A percentile compares a stretch with the other conserved stretches of the same genome.
phyloP scores from a whole-genome alignment of 768 basidiomycete genomes.

The Rhodotorula toruloides region DNA sequence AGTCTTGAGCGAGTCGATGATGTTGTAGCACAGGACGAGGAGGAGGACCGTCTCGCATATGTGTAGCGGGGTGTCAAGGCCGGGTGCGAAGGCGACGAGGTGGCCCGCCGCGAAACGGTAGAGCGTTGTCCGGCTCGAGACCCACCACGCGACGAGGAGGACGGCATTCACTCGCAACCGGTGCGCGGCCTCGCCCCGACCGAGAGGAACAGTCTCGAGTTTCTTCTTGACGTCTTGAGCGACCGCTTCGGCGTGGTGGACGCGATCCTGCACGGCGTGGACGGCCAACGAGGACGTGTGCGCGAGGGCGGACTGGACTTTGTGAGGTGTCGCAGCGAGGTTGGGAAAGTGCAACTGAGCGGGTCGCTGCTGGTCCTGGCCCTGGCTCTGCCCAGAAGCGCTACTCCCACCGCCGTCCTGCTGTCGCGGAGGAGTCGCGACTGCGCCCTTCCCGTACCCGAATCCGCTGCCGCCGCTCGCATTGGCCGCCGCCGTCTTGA shows the following conservation, averaged over 20 bases:
- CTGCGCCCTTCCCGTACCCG: slow-evolving; percentile 7
- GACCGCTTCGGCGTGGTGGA: not conserved
- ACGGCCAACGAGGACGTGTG: slow-evolving; percentile 2
- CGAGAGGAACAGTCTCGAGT: slow-evolving; percentile 24
- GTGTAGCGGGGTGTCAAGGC: slow-evolving; percentile 32
- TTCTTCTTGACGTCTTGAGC: slow-evolving; percentile 22
- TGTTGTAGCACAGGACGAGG: slow-evolving; percentile 35
- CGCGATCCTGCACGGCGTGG: not conserved
- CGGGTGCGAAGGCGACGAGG: slow-evolving; percentile 19
- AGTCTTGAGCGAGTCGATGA: slow-evolving; percentile 27
- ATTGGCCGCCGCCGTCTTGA: slow-evolving; percentile 16
- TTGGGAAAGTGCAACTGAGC: not conserved
- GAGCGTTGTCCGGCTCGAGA: slow-evolving; percentile 16
- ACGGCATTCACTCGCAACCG: slow-evolving; percentile 32
- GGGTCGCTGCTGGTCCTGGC: not conserved
- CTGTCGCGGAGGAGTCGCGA: not conserved
- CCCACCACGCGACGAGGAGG: slow-evolving; percentile 32
- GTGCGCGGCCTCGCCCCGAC: slow-evolving; percentile 24
- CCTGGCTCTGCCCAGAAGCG: not conserved
- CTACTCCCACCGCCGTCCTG: not conserved
- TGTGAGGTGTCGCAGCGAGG: not conserved
- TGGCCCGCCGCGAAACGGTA: slow-evolving; percentile 30
- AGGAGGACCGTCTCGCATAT: slow-evolving; percentile 23
- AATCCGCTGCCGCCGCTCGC: not conserved
- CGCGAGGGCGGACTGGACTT: slow-evolving; percentile 5